Evolutionary conservation across 2,329 filamentous ascomycete species (phyloP), one percentile per base, ranked within the genome.

Genomic region (Apiospora hydei): DNA sequence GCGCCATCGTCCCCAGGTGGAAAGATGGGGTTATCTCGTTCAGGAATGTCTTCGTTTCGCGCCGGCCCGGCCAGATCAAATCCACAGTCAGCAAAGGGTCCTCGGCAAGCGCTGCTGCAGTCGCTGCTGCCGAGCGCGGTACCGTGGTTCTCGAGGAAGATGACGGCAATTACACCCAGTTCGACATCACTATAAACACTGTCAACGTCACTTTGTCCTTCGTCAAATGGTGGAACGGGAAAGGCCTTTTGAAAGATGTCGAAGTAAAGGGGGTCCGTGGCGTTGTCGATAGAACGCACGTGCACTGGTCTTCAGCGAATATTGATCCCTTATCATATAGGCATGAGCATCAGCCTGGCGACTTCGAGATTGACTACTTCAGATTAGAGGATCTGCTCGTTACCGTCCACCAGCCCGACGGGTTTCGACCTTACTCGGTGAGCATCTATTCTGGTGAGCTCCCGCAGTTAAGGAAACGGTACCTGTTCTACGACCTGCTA

Each of bases 151-250:
- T 83, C 26, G 87, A 89, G 74, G 87, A 89, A 74, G 95, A 98
- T 78, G 96, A 98, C 79, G 94, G 94, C 24, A 99, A 99, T 80
- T 99, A 98, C 81, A 98, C 95, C 0, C 96, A 99, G 77, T 99
- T 98, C 77, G 96, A 99, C 79, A 86, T 99, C 21, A 98, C 95
- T 0, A 94, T 99, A 72, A 94, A 96, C 74, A 97, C 94, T 0
- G 94, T 99, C 74, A 98, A 99, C 78, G 96, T 99, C 57, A 98
- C 96, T 0, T 82, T 99, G 38, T 99, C 96, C 0, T 98, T 99
- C 77, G 88, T 95, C n/a, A 98, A 98, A 80, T 99, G 96, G 96
- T 97, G 97, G 90, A 98, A 98, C 77, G 96, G 96, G 30, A 98
- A 96, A 81, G 96, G 96, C 0, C 87, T 97, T 7, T 85, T 99